These are phyloP conservation scores for Conticribra guillardii DNA, from an alignment of 108 stramenopile species.

Conservation along the genomic window DNA sequence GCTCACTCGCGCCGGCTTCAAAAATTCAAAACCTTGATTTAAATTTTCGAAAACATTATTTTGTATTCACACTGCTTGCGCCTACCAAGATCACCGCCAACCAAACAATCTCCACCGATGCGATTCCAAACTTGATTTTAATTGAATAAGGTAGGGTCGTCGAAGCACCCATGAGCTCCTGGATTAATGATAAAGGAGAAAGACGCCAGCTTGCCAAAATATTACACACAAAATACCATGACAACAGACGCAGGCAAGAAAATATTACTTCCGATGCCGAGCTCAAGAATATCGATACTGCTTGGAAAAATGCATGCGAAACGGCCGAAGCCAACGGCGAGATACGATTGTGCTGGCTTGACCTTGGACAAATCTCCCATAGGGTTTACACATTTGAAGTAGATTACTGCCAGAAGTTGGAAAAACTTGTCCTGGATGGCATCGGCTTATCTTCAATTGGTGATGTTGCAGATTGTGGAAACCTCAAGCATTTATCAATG, in stretches of 20 bases:
- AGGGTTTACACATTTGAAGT: slow-evolving; percentile 27
- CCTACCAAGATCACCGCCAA: too few species aligned
- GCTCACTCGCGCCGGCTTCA: too few species aligned
- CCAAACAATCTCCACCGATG: too few species aligned
- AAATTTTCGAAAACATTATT: too few species aligned
- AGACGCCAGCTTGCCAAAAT: slow-evolving; percentile 14
- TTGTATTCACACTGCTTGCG: too few species aligned
- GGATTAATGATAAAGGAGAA: slow-evolving; percentile 17
- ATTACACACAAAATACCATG: slow-evolving; percentile 13
- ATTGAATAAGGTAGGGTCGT: too few species aligned
- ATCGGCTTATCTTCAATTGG: slow-evolving; percentile 11
- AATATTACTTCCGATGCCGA: not conserved
- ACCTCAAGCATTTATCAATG: slow-evolving; percentile 34
- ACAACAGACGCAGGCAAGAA: slow-evolving; percentile 3
- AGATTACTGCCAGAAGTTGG: slow-evolving; percentile 12
- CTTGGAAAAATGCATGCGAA: slow-evolving; percentile 33
- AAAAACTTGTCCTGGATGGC: slow-evolving; percentile 29
- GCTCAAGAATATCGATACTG: slow-evolving; percentile 2
- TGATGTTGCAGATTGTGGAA: slow-evolving; percentile 13
- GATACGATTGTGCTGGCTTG: slow-evolving; percentile 22
- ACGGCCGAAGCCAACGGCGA: slow-evolving; percentile 17
- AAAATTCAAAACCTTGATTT: too few species aligned
- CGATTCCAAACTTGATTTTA: too few species aligned
- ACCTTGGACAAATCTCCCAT: slow-evolving; percentile 19
- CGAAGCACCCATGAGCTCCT: slow-evolving; percentile 21